A percentile compares a stretch with the other conserved stretches of the same genome.
phyloP scores from a whole-genome alignment of 495 filamentous ascomycete species.

The Penicillium maclennaniae region DNA sequence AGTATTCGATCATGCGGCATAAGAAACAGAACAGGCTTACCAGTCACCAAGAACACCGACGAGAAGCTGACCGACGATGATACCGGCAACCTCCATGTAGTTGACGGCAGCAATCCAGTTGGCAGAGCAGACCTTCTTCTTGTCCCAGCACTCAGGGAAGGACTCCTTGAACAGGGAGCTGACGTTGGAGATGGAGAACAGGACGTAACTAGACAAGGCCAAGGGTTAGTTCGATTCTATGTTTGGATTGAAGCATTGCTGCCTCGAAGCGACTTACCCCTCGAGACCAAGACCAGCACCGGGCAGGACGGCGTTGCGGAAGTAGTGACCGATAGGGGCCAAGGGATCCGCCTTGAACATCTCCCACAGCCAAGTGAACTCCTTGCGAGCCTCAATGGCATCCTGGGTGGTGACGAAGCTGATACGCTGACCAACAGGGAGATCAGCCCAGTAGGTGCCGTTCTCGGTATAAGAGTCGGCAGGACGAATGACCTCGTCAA shows the following conservation, averaged over 20 bases:
- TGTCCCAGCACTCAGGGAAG: slow-evolving; percentile 73
- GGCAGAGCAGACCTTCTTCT: slow-evolving; percentile 56
- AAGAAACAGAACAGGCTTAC: slow-evolving; percentile 23
- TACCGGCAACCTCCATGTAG: slow-evolving; percentile 81
- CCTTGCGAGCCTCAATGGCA: slow-evolving; percentile 56
- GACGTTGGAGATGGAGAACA: slow-evolving; percentile 88
- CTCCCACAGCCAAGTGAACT: slow-evolving; percentile 56
- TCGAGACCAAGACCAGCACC: slow-evolving; percentile 87
- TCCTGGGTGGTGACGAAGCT: slow-evolving; percentile 66
- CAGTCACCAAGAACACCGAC: slow-evolving; percentile 62
- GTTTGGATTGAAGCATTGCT: background rate
- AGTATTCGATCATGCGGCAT: background rate
- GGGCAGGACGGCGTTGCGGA: slow-evolving; percentile 77
- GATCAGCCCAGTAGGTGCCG: slow-evolving; percentile 84
- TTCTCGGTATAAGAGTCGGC: slow-evolving; percentile 73
- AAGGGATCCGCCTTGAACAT: slow-evolving; percentile 80
- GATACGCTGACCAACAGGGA: slow-evolving; percentile 58
- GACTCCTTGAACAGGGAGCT: slow-evolving; percentile 63
- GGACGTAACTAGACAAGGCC: slow-evolving; percentile 54
- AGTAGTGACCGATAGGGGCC: slow-evolving; percentile 72
- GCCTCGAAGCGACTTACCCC: slow-evolving; percentile 33
- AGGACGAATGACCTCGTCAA: slow-evolving; percentile 68
- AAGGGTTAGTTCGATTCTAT: background rate
- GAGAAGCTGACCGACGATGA: slow-evolving; percentile 77
- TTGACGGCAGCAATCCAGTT: slow-evolving; percentile 73